Base-by-base conservation (phyloP, 2,329 filamentous ascomycete genomes). In the Sarocladiaceae sp. region DNA sequence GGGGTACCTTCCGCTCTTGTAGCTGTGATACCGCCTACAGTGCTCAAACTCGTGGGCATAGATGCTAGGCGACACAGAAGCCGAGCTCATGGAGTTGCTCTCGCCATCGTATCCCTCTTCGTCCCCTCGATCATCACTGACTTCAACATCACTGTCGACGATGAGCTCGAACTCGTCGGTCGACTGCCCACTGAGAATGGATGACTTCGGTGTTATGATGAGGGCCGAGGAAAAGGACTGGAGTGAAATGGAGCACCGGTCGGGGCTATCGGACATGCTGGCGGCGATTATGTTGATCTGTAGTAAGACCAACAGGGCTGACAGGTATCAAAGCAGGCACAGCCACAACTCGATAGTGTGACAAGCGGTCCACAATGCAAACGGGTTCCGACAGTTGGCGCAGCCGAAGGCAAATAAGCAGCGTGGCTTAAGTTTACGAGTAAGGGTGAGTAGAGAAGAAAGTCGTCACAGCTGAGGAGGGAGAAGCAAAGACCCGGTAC, bases 21-120 rank as follows among this genome's bases (percentile, higher is more conserved):
- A 77, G 28, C 66, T 64, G 58, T 77, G 74, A 53, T 76, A 77
- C n/a, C 62, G 61, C 47, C 67, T 64, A 3, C 66, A 66, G 52
- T 66, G 58, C 26, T 61, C 60, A 37, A 64, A 59, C 52, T 71
- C 68, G 53, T 67, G 60, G 31, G 62, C 62, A 55, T 64, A 63
- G 23, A 68, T 60, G 52, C 64, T 67, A 3, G 66, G 62, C 15
- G 62, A 56, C 17, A 70, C 58, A 13, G 67, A 71, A 4, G 62
- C 66, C 25, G 63, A 69, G 28, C 56, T 60, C 35, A 54, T 62
- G 23, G 63, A 71, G 17, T 22, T 50, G 18, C 13, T 36, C 18
- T 56, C 60, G 7, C 52, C 23, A 28, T 64, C 62, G 51, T 55
- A 64, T 2, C 55, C 53, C 50, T 54, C 54, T 25, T 59, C 61